Evolutionary conservation across 2,329 filamentous ascomycete species (phyloP).

Genomic region (Apiospora saccharicola): DNA sequence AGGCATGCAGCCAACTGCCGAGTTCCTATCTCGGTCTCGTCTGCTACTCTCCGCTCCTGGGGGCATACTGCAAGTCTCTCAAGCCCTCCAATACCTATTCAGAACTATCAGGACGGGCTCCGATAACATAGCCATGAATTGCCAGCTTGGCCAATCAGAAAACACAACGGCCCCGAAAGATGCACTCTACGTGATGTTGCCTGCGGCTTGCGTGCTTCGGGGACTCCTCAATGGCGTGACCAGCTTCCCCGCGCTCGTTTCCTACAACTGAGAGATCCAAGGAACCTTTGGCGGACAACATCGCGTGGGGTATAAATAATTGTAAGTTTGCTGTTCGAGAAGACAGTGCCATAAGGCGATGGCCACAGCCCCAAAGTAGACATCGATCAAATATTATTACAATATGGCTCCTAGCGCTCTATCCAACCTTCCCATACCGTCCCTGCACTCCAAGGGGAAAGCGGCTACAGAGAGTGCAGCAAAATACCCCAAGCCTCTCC

Average conservation of each 20-base stretch:
- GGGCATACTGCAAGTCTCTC: background rate
- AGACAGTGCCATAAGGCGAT: background rate
- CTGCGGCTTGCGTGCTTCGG: background rate
- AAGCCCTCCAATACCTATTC: background rate
- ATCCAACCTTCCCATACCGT: background rate
- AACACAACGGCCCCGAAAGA: background rate
- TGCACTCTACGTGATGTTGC: background rate
- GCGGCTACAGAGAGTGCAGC: background rate
- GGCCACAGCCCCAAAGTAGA: no score
- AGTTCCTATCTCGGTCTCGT: background rate
- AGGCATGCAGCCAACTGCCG: background rate
- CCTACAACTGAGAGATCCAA: no score
- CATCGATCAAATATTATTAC: background rate
- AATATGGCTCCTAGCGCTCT: background rate
- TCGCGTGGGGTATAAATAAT: background rate
- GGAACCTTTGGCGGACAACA: background rate
- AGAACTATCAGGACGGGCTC: background rate
- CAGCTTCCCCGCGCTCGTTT: background rate
- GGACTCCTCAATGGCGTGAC: background rate
- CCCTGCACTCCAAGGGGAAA: background rate
- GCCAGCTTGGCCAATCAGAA: background rate
- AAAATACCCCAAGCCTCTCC: conserved; percentile 37
- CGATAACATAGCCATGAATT: background rate
- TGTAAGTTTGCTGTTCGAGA: background rate
- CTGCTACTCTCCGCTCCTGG: background rate